phyloP scores from a whole-genome alignment of 495 filamentous ascomycete species.

The Penicillium cosmopolitanum region DNA sequence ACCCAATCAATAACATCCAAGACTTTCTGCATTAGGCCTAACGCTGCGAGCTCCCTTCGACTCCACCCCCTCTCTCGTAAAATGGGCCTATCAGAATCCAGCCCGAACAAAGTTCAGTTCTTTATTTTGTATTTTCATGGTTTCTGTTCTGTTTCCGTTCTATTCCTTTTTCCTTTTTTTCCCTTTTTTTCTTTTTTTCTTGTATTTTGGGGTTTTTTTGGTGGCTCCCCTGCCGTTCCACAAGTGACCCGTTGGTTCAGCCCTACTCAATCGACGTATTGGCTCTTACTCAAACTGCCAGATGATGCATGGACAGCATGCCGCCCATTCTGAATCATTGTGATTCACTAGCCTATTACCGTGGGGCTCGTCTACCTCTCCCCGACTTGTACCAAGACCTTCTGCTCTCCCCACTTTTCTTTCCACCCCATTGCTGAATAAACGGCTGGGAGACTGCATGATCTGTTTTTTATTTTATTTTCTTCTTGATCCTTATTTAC shows the following conservation, averaged over 20 bases:
- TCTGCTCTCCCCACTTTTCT: background rate
- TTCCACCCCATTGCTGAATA: slow-evolving; percentile 1
- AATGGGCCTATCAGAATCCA: background rate
- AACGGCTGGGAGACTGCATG: background rate
- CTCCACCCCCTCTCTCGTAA: background rate
- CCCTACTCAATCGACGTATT: slow-evolving; percentile 7
- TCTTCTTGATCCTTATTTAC: slow-evolving; percentile 6
- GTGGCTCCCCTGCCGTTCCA: slow-evolving; percentile 1
- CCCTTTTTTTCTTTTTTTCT: background rate
- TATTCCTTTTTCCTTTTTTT: background rate
- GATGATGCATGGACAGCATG: slow-evolving; percentile 2
- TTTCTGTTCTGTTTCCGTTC: background rate
- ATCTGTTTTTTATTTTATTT: slow-evolving; percentile 8
- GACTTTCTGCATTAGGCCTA: background rate
- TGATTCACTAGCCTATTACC: slow-evolving; percentile 1
- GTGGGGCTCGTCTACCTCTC: background rate
- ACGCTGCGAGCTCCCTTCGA: background rate
- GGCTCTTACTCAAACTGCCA: slow-evolving; percentile 6
- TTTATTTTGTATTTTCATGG: background rate
- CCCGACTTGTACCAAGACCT: background rate
- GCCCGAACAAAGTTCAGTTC: background rate
- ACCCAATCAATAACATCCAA: background rate
- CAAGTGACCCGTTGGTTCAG: slow-evolving; percentile 7
- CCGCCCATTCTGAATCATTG: slow-evolving; percentile 1
- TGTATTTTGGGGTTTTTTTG: background rate